Evolutionary conservation across 2,329 filamentous ascomycete genomes (phyloP).

Genomic region (Claviceps monticola): DNA sequence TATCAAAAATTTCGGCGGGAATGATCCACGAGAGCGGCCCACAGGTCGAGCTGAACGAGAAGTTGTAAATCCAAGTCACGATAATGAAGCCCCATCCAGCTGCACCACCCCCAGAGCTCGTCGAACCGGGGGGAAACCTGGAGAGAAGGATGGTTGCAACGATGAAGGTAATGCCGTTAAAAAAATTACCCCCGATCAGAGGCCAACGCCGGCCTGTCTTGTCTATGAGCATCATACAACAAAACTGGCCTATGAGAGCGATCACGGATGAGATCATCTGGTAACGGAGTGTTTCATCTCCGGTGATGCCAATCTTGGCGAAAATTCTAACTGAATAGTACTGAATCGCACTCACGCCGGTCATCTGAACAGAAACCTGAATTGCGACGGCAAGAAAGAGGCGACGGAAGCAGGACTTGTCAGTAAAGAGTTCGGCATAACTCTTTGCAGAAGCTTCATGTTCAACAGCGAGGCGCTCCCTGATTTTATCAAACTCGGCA

Average conservation of each 20-base stretch:
- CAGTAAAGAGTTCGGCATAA: background rate
- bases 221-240: background rate
- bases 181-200: background rate
- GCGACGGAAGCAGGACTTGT: background rate
- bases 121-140: background rate
- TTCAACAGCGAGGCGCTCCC: background rate
- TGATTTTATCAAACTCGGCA: background rate
- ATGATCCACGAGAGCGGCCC: background rate
- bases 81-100: background rate
- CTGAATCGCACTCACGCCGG: background rate
- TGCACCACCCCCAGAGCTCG: background rate
- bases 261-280: constrained; percentile 1
- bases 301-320: background rate
- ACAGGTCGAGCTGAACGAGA: background rate
- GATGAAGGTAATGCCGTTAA: background rate
- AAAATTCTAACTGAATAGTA: background rate
- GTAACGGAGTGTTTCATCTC: background rate
- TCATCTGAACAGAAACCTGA: background rate
- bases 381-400: background rate
- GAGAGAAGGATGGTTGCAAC: background rate
- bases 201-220: background rate
- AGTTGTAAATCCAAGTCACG: background rate
- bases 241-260: background rate
- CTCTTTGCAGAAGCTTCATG: background rate
- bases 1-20: background rate